phyloP scores from a whole-genome alignment of 257 asterid species.

The Jacaranda copaia region DNA sequence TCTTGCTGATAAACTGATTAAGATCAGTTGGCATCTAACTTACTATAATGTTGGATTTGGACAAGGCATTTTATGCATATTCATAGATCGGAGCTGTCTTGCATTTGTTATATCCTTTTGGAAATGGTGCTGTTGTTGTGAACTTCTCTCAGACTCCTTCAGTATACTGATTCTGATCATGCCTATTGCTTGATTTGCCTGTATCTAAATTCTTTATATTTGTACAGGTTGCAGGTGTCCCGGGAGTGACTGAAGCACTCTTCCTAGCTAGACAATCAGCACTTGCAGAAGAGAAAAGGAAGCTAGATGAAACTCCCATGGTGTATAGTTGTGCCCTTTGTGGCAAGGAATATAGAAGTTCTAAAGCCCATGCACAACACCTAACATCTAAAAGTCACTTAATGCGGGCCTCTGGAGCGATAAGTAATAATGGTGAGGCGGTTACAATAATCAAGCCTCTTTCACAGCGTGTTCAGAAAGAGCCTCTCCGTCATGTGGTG shows the following conservation, averaged over 20 bases:
- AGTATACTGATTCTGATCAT: no score
- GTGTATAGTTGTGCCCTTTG: constrained; percentile 83
- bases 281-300: constrained; percentile 68
- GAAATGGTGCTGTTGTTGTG: no score
- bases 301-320: constrained; percentile 74
- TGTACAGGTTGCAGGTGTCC: constrained; percentile 93
- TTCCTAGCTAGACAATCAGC: constrained; percentile 87
- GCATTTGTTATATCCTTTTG: no score
- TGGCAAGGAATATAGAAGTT: constrained; percentile 83
- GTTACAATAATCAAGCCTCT: constrained; percentile 76
- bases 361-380: constrained; percentile 91
- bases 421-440: constrained; percentile 46
- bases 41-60: no score
- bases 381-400: constrained; percentile 81
- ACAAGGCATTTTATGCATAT: no score
- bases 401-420: constrained; percentile 58
- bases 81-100: no score
- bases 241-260: constrained; percentile 91
- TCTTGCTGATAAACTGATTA: no score
- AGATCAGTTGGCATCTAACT: no score
- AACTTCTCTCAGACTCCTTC: no score
- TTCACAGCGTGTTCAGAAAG: constrained; percentile 50
- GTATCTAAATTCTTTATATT: not conserved
- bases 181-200: not conserved
- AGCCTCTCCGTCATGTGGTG: constrained; percentile 46